phyloP scores from a whole-genome alignment of 2,329 filamentous ascomycete genomes.

The Apiospora sp. region DNA sequence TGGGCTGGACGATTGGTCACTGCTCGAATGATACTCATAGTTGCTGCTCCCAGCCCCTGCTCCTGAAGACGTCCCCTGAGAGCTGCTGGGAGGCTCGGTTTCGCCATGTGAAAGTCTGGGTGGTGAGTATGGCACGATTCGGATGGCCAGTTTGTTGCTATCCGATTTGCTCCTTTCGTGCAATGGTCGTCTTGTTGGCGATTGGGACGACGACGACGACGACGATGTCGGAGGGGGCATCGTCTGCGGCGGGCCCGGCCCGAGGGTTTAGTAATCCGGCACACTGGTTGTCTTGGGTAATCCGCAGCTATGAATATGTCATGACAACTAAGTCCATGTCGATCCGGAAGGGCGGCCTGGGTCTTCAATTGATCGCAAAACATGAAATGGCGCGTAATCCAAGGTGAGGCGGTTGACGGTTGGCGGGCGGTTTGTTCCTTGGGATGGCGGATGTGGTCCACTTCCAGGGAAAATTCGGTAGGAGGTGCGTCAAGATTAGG shows the following conservation, averaged over 20 bases:
- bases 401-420: slow-evolving; percentile 1
- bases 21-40: slow-evolving; percentile 27
- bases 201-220: slow-evolving; percentile 36
- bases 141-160: slow-evolving; percentile 52
- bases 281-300: slow-evolving; percentile 16
- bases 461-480: slow-evolving; percentile 16
- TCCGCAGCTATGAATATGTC: slow-evolving; percentile 18
- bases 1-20: slow-evolving; percentile 34
- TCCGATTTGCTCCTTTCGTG: slow-evolving; percentile 52
- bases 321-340: slow-evolving; percentile 20
- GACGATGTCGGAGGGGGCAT: slow-evolving; percentile 44
- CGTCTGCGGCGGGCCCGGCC: slow-evolving; percentile 37
- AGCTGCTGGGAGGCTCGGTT: slow-evolving; percentile 34
- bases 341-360: slow-evolving; percentile 15
- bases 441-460: background rate
- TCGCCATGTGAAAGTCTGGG: slow-evolving; percentile 44
- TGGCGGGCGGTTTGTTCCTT: slow-evolving; percentile 4
- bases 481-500: background rate
- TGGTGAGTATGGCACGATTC: slow-evolving; percentile 58
- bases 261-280: slow-evolving; percentile 22
- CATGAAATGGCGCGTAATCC: slow-evolving; percentile 5
- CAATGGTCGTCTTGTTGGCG: slow-evolving; percentile 43
- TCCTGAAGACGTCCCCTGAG: slow-evolving; percentile 33
- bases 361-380: slow-evolving; percentile 4
- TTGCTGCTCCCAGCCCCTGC: slow-evolving; percentile 31